These are phyloP conservation scores for Neophaeococcomyces mojaviensis DNA, from an alignment of 2,329 filamentous ascomycete genomes.

Conservation along the genomic window DNA sequence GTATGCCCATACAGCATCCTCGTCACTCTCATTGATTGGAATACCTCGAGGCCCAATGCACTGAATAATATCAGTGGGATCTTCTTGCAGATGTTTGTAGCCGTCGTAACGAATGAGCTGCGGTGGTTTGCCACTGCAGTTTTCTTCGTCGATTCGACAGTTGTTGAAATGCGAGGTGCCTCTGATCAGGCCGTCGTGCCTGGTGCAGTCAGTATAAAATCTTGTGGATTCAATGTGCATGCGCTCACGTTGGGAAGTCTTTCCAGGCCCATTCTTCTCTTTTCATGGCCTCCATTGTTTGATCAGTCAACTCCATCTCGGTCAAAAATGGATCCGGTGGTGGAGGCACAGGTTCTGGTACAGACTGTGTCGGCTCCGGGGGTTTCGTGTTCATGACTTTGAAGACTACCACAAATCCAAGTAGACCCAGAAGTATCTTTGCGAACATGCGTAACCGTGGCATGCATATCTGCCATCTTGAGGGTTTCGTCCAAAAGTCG, in stretches of 20 bases:
- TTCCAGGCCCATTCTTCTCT: conserved; percentile 23
- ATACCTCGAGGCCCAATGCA: conserved; percentile 56
- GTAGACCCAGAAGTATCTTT: conserved; percentile 15
- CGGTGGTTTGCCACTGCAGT: conserved; percentile 19
- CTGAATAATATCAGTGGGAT: conserved; percentile 37
- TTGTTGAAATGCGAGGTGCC: conserved; percentile 18
- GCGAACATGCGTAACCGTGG: conserved; percentile 19
- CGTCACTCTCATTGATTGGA: conserved; percentile 46
- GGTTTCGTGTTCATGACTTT: conserved; percentile 18
- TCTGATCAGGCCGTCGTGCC: conserved; percentile 22
- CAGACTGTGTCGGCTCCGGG: conserved; percentile 5
- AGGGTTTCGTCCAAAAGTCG: conserved; percentile 23
- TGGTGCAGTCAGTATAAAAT: conserved; percentile 4
- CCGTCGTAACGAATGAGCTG: conserved; percentile 22
- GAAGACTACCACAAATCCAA: conserved; percentile 16
- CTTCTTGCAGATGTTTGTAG: conserved; percentile 20
- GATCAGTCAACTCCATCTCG: conserved; percentile 7
- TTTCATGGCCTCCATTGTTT: conserved; percentile 19
- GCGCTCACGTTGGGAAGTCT: conserved; percentile 21
- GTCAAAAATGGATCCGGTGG: conserved; percentile 10
- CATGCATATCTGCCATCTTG: conserved; percentile 25
- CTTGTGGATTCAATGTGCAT: not conserved
- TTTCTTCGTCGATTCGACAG: conserved; percentile 18
- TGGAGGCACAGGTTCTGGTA: not conserved
- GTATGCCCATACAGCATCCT: conserved; percentile 60